Base-by-base conservation (phyloP, 768 basidiomycete genomes). In the Punctularia strigosozonata region DNA sequence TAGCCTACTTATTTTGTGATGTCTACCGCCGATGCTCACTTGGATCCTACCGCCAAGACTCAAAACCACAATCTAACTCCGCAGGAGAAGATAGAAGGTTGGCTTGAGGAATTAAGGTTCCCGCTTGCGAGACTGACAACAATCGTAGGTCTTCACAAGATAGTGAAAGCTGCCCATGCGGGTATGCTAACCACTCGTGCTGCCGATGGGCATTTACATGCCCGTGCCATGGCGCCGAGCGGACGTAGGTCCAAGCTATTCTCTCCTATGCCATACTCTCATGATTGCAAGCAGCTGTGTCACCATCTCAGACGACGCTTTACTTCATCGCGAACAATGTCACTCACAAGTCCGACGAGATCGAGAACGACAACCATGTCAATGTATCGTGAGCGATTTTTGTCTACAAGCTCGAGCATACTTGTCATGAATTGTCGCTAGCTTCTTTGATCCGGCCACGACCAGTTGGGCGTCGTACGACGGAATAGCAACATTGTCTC, bases 401-500 rank as follows among this genome's bases (percentile, higher is more conserved):
- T n/a, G n/a, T n/a, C n/a, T n/a, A n/a, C n/a, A n/a, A n/a, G n/a
- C n/a, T n/a, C n/a, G n/a, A n/a, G n/a, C n/a, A n/a, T n/a, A n/a
- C n/a, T n/a, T n/a, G n/a, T n/a, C n/a, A n/a, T n/a, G n/a, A n/a
- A n/a, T n/a, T n/a, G n/a, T n/a, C n/a, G n/a, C n/a, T 42, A 75
- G 75, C 43, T 89, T 86, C 57, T 74, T 71, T 51, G 77, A 89
- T 46, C 64, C 68, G 10, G 61, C 63, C 12, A 71, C 76, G 5
- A 88, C 84, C 0, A 72, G 71, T 42, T 91, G 88, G 89, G 86
- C 76, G 2, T 80, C 82, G 6, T 79, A 79, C 47, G 71, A 78
- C 25, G 87, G 88, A 26, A 74, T 62, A 41, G 90, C 86, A 7
- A 75, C 62, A 47, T 63, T 85, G 5, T 67, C 65, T 28, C 66